These are phyloP conservation scores for Xylaria sp. DNA, from an alignment of 2,329 filamentous ascomycete species.

Conservation along the genomic window DNA sequence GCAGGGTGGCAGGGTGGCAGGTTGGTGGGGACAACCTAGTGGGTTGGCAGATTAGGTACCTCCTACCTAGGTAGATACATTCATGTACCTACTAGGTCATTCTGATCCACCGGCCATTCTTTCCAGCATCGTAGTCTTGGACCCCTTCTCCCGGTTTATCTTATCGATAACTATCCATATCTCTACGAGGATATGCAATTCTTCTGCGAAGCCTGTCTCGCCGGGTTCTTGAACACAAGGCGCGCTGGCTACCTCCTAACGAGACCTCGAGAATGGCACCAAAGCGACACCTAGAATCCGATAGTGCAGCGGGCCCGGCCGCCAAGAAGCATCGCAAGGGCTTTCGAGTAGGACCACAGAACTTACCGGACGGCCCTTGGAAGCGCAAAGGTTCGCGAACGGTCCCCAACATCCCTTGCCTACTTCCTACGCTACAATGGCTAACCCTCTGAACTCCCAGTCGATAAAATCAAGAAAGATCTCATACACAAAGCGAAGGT, in stretches of 20 bases:
- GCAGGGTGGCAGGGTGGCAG: too few relatives aligned
- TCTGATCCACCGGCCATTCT: too few relatives aligned
- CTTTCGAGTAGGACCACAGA: constrained; percentile 85
- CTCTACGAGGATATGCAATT: not conserved
- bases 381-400: constrained; percentile 65
- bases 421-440: not conserved
- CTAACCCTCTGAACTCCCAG: constrained; percentile 45
- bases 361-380: constrained; percentile 88
- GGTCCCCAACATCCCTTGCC: constrained; percentile 1
- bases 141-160: too few relatives aligned
- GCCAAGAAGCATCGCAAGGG: constrained; percentile 65
- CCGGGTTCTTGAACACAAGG: not conserved
- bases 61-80: constrained; percentile 10
- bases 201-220: not conserved
- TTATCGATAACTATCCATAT: constrained; percentile 9
- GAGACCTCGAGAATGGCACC: constrained; percentile 51
- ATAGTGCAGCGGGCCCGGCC: constrained; percentile 40
- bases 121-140: too few relatives aligned
- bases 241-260: not conserved
- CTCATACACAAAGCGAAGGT: constrained; percentile 92
- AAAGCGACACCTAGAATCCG: constrained; percentile 57
- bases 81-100: constrained; percentile 1
- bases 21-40: too few relatives aligned
- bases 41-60: too few relatives aligned
- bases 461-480: constrained; percentile 85